Conservation (phyloP, 1,284 basidiomycete species). For the Moesziomyces parantarcticus region DNA sequence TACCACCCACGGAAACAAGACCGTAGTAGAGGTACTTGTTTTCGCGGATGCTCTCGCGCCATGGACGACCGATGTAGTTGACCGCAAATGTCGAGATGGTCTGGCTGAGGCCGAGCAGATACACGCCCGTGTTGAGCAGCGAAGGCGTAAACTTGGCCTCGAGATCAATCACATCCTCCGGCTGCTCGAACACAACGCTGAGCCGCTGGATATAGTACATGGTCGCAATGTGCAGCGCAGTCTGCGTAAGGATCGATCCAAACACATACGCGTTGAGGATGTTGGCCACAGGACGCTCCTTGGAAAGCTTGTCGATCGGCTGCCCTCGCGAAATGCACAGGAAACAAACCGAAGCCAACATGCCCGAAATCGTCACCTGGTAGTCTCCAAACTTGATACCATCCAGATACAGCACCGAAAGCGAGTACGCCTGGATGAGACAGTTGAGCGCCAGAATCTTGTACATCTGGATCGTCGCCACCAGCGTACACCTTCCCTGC, state of each 20-base stretch:
- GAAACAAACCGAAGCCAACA: constrained; percentile 64
- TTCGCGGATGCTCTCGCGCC: constrained; percentile 59
- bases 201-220: constrained; percentile 63
- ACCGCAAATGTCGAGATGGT: constrained; percentile 66
- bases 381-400: constrained; percentile 67
- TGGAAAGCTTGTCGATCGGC: constrained; percentile 61
- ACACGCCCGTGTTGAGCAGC: constrained; percentile 66
- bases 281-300: constrained; percentile 63
- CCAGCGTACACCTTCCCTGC: constrained; percentile 66
- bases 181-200: constrained; percentile 50
- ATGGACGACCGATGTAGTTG: constrained; percentile 66
- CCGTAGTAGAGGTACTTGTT: constrained; percentile 65
- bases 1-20: constrained; percentile 53
- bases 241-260: constrained; percentile 63
- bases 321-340: constrained; percentile 64
- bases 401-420: constrained; percentile 63
- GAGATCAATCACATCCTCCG: constrained; percentile 58
- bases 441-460: constrained; percentile 68
- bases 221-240: constrained; percentile 60
- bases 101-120: constrained; percentile 61
- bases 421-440: constrained; percentile 64
- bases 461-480: constrained; percentile 67
- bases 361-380: constrained; percentile 64
- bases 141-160: constrained; percentile 65
- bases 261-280: constrained; percentile 65